Conservation (phyloP, 176 grass and related monocot genomes). For the Oryza glaberrima region DNA sequence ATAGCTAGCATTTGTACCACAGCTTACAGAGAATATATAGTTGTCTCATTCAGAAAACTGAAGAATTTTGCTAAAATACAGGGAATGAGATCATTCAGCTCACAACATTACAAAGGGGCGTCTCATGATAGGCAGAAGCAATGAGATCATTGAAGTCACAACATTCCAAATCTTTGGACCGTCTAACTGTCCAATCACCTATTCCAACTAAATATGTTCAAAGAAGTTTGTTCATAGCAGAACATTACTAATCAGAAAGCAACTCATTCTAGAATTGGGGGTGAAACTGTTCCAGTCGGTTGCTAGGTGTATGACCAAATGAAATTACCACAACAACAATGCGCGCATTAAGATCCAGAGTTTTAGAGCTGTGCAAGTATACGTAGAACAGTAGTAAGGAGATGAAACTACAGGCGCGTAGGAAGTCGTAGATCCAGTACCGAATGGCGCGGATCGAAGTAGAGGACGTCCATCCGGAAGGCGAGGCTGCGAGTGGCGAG, state of each 20-base stretch:
- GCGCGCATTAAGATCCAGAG: conserved; percentile 14
- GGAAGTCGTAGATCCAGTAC: conserved; percentile 49
- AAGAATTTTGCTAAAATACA: neutral
- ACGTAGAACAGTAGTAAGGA: neutral
- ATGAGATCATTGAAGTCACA: neutral
- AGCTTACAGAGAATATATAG: neutral
- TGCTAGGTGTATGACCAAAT: neutral
- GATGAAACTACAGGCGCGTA: neutral
- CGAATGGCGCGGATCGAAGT: conserved; percentile 76
- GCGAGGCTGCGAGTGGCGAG: conserved; percentile 92
- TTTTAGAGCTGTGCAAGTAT: neutral
- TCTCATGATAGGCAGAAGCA: neutral
- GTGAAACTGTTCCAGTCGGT: neutral
- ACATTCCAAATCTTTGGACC: neutral
- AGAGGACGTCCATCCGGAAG: conserved; percentile 93
- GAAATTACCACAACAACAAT: conserved; percentile 12
- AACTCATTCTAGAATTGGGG: conserved; percentile 2
- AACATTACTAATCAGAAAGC: neutral
- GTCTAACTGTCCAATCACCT: neutral
- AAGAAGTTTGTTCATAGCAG: neutral
- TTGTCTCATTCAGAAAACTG: neutral
- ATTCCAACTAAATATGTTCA: neutral
- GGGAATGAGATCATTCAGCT: neutral
- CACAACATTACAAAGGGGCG: neutral
- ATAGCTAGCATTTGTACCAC: neutral